Conservation (phyloP, 2,329 filamentous ascomycete species). For the Neocatenulostroma microsporum region DNA sequence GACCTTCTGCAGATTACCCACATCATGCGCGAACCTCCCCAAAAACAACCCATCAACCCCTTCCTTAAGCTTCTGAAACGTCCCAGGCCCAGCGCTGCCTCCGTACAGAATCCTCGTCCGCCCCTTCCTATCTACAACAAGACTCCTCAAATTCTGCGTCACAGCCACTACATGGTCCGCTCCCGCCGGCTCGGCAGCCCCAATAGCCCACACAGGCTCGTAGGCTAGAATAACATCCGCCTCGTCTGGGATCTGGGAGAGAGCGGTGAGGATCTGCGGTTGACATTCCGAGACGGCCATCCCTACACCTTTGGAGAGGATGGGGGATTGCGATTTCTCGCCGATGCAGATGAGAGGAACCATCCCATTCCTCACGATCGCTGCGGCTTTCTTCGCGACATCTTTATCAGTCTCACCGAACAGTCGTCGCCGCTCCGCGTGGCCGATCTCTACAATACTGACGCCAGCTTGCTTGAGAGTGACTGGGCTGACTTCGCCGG, state of each 20-base stretch:
- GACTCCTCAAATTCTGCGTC: constrained; percentile 55
- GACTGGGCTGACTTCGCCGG: constrained; percentile 66
- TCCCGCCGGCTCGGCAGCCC: constrained; percentile 61
- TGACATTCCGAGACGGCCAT: constrained; percentile 59
- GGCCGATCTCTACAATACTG: constrained; percentile 67
- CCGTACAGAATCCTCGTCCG: constrained; percentile 68
- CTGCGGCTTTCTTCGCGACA: constrained; percentile 61
- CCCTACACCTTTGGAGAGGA: constrained; percentile 45
- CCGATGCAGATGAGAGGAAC: constrained; percentile 74
- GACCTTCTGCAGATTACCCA: constrained; percentile 62
- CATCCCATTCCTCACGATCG: constrained; percentile 60
- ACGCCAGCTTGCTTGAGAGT: constrained; percentile 62
- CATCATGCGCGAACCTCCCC: constrained; percentile 72
- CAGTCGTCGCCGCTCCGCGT: constrained; percentile 66
- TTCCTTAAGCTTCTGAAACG: constrained; percentile 59
- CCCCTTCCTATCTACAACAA: constrained; percentile 46
- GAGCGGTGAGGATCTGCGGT: constrained; percentile 56
- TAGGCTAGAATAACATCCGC: constrained; percentile 72
- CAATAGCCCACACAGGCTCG: constrained; percentile 86
- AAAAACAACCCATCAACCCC: constrained; percentile 75
- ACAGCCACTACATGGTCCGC: constrained; percentile 66
- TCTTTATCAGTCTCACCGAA: constrained; percentile 67
- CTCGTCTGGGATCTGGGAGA: constrained; percentile 52
- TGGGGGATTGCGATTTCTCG: constrained; percentile 51
- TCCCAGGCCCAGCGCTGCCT: constrained; percentile 71